phyloP scores from a whole-genome alignment of 2,329 filamentous ascomycete genomes.

The Laburnicola sp. region DNA sequence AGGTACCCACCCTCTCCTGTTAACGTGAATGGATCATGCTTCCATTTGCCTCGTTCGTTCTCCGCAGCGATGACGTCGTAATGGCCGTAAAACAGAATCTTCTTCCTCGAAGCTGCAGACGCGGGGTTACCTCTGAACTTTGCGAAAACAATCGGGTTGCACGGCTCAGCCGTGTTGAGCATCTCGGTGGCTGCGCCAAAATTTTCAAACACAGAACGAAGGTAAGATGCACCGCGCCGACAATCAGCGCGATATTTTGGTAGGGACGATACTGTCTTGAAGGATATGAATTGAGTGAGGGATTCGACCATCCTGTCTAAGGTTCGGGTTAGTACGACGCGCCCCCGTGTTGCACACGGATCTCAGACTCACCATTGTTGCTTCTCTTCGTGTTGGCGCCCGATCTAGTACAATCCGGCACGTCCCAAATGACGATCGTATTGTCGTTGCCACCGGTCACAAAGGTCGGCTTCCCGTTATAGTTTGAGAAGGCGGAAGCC shows the following conservation, averaged over 20 bases:
- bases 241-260: constrained; percentile 89
- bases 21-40: constrained; percentile 84
- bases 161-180: constrained; percentile 74
- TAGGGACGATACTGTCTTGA: constrained; percentile 86
- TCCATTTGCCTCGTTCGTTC: constrained; percentile 79
- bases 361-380: constrained; percentile 55
- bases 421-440: constrained; percentile 84
- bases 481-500: constrained; percentile 74
- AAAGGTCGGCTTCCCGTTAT: constrained; percentile 76
- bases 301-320: constrained; percentile 64
- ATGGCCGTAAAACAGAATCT: constrained; percentile 94
- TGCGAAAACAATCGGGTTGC: constrained; percentile 92
- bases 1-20: constrained; percentile 88
- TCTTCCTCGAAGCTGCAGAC: constrained; percentile 70
- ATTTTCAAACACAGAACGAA: constrained; percentile 87
- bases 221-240: constrained; percentile 84
- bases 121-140: constrained; percentile 78
- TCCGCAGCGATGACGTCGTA: constrained; percentile 96
- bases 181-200: constrained; percentile 82
- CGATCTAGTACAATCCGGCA: constrained; percentile 60
- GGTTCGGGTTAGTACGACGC: constrained; percentile 22
- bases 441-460: constrained; percentile 95
- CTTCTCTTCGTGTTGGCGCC: constrained; percentile 53
- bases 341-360: not conserved
- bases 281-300: constrained; percentile 83